Conservation (phyloP, 2,329 filamentous ascomycete genomes). For the Calonectria henricotiae region DNA sequence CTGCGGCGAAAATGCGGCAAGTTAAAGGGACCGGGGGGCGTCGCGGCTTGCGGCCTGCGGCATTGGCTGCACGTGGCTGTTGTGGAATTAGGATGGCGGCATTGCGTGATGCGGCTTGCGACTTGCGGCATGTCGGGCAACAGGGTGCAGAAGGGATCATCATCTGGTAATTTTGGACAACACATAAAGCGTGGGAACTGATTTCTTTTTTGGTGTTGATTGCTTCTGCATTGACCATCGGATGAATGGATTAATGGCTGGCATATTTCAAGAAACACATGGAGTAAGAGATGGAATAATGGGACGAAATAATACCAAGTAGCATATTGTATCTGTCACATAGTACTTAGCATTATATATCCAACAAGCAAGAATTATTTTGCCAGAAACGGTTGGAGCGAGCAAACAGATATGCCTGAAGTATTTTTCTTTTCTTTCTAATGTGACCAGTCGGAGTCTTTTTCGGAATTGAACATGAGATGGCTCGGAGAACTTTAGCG, state of each 20-base stretch:
- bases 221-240: conserved; percentile 26
- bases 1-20: conserved; percentile 52
- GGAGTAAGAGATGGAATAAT: conserved; percentile 21
- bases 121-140: conserved; percentile 38
- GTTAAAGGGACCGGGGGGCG: conserved; percentile 35
- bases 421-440: neutral
- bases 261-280: conserved; percentile 8
- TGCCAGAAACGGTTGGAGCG: neutral
- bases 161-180: conserved; percentile 22
- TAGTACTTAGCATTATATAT: conserved; percentile 28
- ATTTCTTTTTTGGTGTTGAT: conserved; percentile 15
- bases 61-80: conserved; percentile 34
- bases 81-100: conserved; percentile 37
- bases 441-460: conserved; percentile 6
- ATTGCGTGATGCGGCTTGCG: conserved; percentile 51
- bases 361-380: conserved; percentile 9
- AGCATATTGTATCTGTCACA: conserved; percentile 32
- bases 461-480: conserved; percentile 19
- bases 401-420: neutral
- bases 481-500: conserved; percentile 13
- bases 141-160: conserved; percentile 25
- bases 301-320: conserved; percentile 22
- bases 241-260: conserved; percentile 8
- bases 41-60: conserved; percentile 36
- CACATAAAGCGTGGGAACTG: conserved; percentile 16